Percentiles rank a stretch among this genome's conserved stretches.
phyloP scores from a whole-genome alignment of 2,329 filamentous ascomycete genomes.

The Zarea fungicola region DNA sequence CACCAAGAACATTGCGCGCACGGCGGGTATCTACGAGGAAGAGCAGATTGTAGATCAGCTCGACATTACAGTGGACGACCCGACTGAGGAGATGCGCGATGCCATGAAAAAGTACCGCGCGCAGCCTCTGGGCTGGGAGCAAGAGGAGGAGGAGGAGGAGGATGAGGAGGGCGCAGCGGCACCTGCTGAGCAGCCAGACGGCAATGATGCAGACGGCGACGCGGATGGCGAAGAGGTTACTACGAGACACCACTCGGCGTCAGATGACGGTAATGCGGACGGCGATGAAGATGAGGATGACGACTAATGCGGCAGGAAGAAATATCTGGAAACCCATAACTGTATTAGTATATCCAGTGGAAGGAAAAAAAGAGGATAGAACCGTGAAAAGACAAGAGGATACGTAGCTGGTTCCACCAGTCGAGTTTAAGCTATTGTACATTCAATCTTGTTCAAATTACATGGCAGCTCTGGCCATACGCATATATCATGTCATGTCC shows the following conservation, averaged over 20 bases:
- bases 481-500: background rate
- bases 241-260: constrained; percentile 24
- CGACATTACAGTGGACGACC: constrained; percentile 50
- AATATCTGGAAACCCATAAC: background rate
- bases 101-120: constrained; percentile 48
- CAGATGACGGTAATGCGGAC: constrained; percentile 37
- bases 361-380: background rate
- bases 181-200: background rate
- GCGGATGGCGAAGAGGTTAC: constrained; percentile 22
- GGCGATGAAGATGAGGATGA: constrained; percentile 40
- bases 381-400: background rate
- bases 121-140: constrained; percentile 45
- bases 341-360: constrained; percentile 3
- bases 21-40: constrained; percentile 41
- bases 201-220: constrained; percentile 20
- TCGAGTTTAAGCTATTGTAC: too few species aligned
- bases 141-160: constrained; percentile 33
- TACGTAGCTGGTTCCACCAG: too few species aligned
- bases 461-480: background rate
- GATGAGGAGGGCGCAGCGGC: constrained; percentile 25
- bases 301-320: background rate
- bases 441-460: constrained; percentile 1
- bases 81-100: constrained; percentile 47
- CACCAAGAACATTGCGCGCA: constrained; percentile 57
- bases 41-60: constrained; percentile 51